A percentile compares a stretch with the other conserved stretches of the same genome.
These are phyloP conservation scores for Teratosphaeriaceae sp. DNA, from an alignment of 2,329 filamentous ascomycete species.

Conservation along the genomic window DNA sequence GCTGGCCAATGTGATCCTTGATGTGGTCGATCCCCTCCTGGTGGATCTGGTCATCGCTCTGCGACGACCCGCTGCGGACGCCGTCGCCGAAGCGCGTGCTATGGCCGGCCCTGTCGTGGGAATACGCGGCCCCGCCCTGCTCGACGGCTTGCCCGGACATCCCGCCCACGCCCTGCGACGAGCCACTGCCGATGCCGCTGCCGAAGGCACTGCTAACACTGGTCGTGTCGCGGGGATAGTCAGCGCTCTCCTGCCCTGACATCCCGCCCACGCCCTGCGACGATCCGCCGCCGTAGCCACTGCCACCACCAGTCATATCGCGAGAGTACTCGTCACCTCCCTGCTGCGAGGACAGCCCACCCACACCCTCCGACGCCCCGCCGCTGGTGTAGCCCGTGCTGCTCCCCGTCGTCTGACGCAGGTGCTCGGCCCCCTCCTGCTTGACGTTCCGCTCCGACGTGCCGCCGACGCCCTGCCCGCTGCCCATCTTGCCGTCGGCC, in stretches of 20 bases:
- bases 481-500: constrained; percentile 8
- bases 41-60: constrained; percentile 8
- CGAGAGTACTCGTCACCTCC: too few species aligned
- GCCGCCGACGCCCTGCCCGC: constrained; percentile 9
- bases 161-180: not conserved
- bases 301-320: too few species aligned
- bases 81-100: too few species aligned
- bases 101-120: too few species aligned
- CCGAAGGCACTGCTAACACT: too few species aligned
- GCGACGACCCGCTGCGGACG: not conserved
- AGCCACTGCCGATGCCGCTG: not conserved
- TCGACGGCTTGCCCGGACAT: too few species aligned
- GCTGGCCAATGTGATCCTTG: constrained; percentile 10
- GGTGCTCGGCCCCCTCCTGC: constrained; percentile 10
- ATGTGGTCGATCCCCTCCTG: constrained; percentile 18
- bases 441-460: constrained; percentile 2
- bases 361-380: not conserved
- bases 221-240: too few species aligned
- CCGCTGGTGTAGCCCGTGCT: not conserved
- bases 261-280: not conserved
- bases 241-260: too few species aligned
- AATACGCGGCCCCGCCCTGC: too few species aligned
- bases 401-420: not conserved
- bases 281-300: not conserved
- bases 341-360: too few species aligned